Evolutionary conservation across 163 green algal genomes (phyloP).

Genomic region (Scenedesmus sp.): DNA sequence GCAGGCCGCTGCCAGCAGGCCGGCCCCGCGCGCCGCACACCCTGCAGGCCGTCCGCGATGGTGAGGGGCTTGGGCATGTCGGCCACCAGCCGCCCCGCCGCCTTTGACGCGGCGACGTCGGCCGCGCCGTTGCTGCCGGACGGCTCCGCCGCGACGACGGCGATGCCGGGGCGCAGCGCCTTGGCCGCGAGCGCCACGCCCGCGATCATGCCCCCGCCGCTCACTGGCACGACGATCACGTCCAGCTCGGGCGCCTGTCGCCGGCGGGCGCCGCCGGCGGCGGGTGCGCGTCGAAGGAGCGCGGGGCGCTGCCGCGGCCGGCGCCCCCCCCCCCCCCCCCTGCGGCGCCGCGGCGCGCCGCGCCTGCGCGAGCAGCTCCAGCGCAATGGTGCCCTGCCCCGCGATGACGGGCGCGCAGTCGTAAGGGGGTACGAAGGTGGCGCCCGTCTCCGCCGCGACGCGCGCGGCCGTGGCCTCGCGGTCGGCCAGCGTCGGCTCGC

Average conservation of each 20-base stretch:
- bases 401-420: conserved; percentile 76
- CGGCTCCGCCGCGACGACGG: conserved; percentile 84
- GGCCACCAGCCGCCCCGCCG: conserved; percentile 63
- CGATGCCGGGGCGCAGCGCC: conserved; percentile 57
- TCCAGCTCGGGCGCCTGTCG: conserved; percentile 76
- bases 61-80: conserved; percentile 64
- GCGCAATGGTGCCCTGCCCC: conserved; percentile 85
- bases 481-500: conserved; percentile 74
- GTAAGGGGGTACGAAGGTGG: conserved; percentile 81
- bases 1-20: background rate
- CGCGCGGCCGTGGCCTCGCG: conserved; percentile 63
- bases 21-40: conserved; percentile 8
- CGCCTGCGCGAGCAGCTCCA: conserved; percentile 87
- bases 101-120: conserved; percentile 69
- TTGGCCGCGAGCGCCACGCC: conserved; percentile 82
- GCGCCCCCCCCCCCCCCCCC: no score
- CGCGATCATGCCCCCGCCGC: conserved; percentile 83
- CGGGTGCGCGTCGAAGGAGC: no score
- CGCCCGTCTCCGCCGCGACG: conserved; percentile 66
- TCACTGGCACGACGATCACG: conserved; percentile 78
- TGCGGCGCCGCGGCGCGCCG: background rate
- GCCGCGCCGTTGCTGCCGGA: conserved; percentile 70
- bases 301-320: no score
- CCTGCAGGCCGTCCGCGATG: conserved; percentile 83
- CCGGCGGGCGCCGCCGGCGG: no score